Base-by-base conservation (phyloP, 2,329 filamentous ascomycete genomes). In the Nectriaceae sp. region DNA sequence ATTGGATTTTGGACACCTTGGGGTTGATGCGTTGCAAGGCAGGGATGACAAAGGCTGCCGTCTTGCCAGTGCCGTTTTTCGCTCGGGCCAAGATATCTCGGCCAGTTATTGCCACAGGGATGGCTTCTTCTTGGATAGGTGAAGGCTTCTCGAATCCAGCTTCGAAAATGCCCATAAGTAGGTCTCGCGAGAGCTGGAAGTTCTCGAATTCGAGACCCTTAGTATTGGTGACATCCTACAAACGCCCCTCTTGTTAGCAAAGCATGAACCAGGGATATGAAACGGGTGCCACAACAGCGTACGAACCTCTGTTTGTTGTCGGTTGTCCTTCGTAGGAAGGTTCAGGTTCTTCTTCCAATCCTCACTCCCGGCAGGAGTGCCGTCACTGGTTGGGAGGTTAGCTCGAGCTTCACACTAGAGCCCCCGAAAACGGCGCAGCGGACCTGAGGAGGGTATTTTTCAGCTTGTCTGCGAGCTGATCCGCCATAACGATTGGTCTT, bases 111-210 rank as follows among this genome's bases (percentile, higher is more conserved):
- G 94, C 94, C 58, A 99, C 93, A 40, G 94, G 94, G 65, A 99
- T 97, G 46, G 94, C 91, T 76, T 97, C 94, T 85, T 99, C 94
- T 83, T 99, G 94, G 63, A 99, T 99, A 11, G 94, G 94, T 48
- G 94, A 99, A 15, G 94, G 94, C 75, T 96, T 97, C 71, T 99
- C 94, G 71, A 97, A 99, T 55, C 94, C 94, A 60, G 94, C 94
- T 76, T 99, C 94, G 71, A 97, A 99, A 59, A 99, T 97, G 54
- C 94, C 94, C 93, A 97, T 99, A 75, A 99, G 84, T 53, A 99
- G 77, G 68, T 96, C 90, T 68, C 94, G 83, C 77, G 96, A 96
- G 62, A 99, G 87, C 59, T 88, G 89, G 69, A 99, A 97, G 60
- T 97, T 90, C 73, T 99, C 95, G 66, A 97, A 99, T 62, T 99